A percentile compares a stretch with the other conserved stretches of the same genome.
These are phyloP conservation scores for Trichoderma sp. DNA, from an alignment of 2,329 filamentous ascomycete species.

Conservation along the genomic window DNA sequence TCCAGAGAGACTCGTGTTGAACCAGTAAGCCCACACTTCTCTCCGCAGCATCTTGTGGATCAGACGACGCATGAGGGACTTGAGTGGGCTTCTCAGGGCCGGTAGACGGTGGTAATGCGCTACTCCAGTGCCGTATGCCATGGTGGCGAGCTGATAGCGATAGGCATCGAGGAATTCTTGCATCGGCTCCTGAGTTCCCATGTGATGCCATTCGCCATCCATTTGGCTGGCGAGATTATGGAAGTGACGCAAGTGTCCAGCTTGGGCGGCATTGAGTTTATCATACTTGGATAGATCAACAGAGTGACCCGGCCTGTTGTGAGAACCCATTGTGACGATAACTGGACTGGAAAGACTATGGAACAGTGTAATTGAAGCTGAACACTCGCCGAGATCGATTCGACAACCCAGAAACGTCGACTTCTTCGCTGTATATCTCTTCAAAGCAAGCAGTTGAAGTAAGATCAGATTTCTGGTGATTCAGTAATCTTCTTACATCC, in stretches of 20 bases:
- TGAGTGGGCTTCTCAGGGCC: slow-evolving; percentile 34
- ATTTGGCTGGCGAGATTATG: slow-evolving; percentile 33
- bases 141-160: slow-evolving; percentile 41
- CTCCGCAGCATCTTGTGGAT: slow-evolving; percentile 42
- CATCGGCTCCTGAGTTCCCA: slow-evolving; percentile 35
- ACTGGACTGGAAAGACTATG: neutral
- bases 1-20: slow-evolving; percentile 36
- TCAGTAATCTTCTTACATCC: neutral
- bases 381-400: neutral
- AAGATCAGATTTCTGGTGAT: neutral
- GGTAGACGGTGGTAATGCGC: slow-evolving; percentile 41
- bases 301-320: neutral
- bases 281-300: slow-evolving; percentile 19
- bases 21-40: slow-evolving; percentile 45
- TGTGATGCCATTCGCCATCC: slow-evolving; percentile 32
- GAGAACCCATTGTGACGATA: neutral
- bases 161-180: slow-evolving; percentile 39
- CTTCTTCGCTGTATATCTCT: neutral
- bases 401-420: neutral
- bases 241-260: slow-evolving; percentile 37
- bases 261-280: slow-evolving; percentile 27
- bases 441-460: neutral
- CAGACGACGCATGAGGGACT: slow-evolving; percentile 32
- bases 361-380: neutral
- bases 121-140: slow-evolving; percentile 37